Evolutionary conservation across 805 yeast genomes (phyloP).

Genomic region (Yamadazyma phyllophila): DNA sequence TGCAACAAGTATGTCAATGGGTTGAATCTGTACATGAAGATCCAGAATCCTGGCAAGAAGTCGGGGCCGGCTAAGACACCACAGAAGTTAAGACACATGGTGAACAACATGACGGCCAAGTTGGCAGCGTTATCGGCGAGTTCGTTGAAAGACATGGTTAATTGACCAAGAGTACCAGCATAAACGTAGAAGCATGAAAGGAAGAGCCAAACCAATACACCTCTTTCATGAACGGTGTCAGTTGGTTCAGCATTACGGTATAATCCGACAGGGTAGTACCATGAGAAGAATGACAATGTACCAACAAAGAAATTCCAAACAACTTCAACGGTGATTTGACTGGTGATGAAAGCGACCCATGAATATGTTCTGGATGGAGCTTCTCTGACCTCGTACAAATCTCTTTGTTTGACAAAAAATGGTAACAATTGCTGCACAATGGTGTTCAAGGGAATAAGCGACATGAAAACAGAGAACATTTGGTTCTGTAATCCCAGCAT

Average conservation of each 20-base stretch:
- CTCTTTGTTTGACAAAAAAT: constrained; percentile 43
- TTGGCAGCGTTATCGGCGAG: constrained; percentile 31
- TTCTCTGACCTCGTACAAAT: constrained; percentile 47
- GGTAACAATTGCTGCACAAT: constrained; percentile 41
- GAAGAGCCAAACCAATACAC: constrained; percentile 36
- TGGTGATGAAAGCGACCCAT: constrained; percentile 42
- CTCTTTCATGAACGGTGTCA: constrained; percentile 50
- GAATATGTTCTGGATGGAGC: constrained; percentile 42
- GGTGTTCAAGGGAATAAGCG: constrained; percentile 36
- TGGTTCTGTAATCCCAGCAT: constrained; percentile 66
- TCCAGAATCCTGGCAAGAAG: constrained; percentile 48
- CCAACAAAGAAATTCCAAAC: constrained; percentile 47
- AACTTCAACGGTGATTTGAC: constrained; percentile 45
- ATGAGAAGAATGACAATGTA: constrained; percentile 35
- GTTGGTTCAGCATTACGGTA: constrained; percentile 51
- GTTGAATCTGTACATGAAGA: constrained; percentile 72
- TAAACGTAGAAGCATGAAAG: constrained; percentile 24
- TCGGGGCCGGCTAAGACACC: constrained; percentile 29
- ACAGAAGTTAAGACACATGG: constrained; percentile 36
- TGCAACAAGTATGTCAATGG: constrained; percentile 64
- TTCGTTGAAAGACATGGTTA: constrained; percentile 28
- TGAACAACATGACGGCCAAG: constrained; percentile 26
- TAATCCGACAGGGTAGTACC: constrained; percentile 61
- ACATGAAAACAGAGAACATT: constrained; percentile 50
- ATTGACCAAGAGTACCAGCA: constrained; percentile 24